Base-by-base conservation (phyloP, 2,329 filamentous ascomycete species). In the Colletotrichum sp. region DNA sequence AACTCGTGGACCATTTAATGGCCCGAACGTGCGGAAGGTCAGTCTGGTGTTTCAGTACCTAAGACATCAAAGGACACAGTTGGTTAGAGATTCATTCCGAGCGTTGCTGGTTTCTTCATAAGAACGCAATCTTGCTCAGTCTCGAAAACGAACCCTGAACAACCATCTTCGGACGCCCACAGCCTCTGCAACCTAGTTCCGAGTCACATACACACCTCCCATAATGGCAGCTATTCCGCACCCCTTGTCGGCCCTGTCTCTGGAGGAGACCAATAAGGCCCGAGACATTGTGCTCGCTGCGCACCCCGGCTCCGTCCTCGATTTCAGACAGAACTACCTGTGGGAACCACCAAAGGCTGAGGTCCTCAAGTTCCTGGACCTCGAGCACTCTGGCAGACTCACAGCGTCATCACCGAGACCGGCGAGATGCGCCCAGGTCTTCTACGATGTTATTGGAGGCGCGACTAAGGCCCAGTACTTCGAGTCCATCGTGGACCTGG, bases 321-420 rank as follows among this genome's bases (percentile, higher is more conserved):
- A 83, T 66, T 90, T 89, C 78, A 84, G 87, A 8, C 84, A 86
- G 55, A 87, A 89, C 75, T 87, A 86, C 1, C 83, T 90, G 8
- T 80, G 79, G 30, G 88, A 90, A 75, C 88, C 88, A 0, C 81
- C 83, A 2, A 90, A 90, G 79, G 76, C 80, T 10, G 82, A 84
- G 21, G 83, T 89, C 80, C 70, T 86, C 12, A 75, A 72, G 2
- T 90, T 85, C 66, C 82, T 90, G 1, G 85, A 87, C 15, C 78
- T 76, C 4, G 87, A 89, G 72, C 85, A 87, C 72, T 80, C 80
- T 5, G 82, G 81, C 0, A 71, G 80, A 6, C 67, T 85, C 26
- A 81, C 71, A n/a, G 26, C 74, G 1, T 49, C 69, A 2, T 76
- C 72, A 8, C 82, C 83, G 12, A 68, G 79, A 6, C 83, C 87